Evolutionary conservation across 2,329 filamentous ascomycete genomes (phyloP).

Genomic region (Pleoardoris graminearum): DNA sequence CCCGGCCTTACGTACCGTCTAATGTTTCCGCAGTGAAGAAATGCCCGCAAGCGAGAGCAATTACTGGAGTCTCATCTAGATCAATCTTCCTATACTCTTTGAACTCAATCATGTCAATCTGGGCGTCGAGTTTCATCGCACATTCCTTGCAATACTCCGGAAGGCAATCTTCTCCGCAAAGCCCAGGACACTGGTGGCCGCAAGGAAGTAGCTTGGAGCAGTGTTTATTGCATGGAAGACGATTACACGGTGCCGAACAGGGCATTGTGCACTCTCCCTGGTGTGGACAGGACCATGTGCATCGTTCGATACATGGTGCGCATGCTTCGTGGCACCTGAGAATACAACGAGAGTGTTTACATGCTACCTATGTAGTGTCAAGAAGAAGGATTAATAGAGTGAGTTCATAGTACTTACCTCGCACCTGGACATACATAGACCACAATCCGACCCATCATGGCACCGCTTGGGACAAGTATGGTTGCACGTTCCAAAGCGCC

Average conservation of each 20-base stretch:
- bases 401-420: conserved; percentile 19
- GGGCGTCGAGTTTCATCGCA: conserved; percentile 18
- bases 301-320: conserved; percentile 39
- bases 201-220: conserved; percentile 33
- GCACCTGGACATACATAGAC: conserved; percentile 25
- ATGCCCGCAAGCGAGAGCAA: conserved; percentile 35
- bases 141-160: conserved; percentile 29
- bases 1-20: no score
- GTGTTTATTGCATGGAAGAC: conserved; percentile 35
- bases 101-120: conserved; percentile 32
- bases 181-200: conserved; percentile 37
- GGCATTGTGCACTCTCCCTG: conserved; percentile 38
- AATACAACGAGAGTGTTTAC: conserved; percentile 32
- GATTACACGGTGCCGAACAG: conserved; percentile 39
- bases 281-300: conserved; percentile 42
- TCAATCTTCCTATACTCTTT: conserved; percentile 32
- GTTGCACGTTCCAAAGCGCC: conserved; percentile 33
- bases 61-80: conserved; percentile 31
- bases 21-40: conserved; percentile 38
- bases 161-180: conserved; percentile 38
- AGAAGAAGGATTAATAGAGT: not conserved
- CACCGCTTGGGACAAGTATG: conserved; percentile 33
- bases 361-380: conserved; percentile 23
- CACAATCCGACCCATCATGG: conserved; percentile 33
- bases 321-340: conserved; percentile 38